Base-by-base conservation (phyloP, 208 protist genomes). In the Kentomonas sorsogonicus region DNA sequence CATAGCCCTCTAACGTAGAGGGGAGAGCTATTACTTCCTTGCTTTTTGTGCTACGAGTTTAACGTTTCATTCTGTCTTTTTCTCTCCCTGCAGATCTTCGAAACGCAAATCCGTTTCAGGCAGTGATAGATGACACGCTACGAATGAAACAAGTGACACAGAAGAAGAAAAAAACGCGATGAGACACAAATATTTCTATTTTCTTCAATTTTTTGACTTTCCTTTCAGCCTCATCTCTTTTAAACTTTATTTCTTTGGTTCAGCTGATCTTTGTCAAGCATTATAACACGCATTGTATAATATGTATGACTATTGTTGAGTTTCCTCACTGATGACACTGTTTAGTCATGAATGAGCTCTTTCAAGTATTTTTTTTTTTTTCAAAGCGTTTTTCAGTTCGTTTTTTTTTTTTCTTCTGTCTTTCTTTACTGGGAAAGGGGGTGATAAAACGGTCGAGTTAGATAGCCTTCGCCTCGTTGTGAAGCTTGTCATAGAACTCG, bases 401-500 rank as follows among this genome's bases (percentile, higher is more conserved):
- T 55, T 45, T 38, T n/a, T 13, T 47, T 25, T 52, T 39, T 22
- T 38, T 5, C n/a, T 6, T 27, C n/a, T n/a, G n/a, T n/a, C n/a
- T n/a, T n/a, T n/a, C n/a, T n/a, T n/a, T n/a, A n/a, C n/a, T n/a
- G n/a, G n/a, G n/a, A n/a, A n/a, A n/a, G n/a, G n/a, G n/a, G n/a
- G n/a, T n/a, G n/a, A n/a, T n/a, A n/a, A n/a, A n/a, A n/a, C n/a
- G n/a, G n/a, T n/a, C 33, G 7, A 5, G 15, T 75, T 80, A 96
- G 47, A 94, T 31, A 10, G 93, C 83, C 66, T 92, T 95, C 2
- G 87, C 93, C 66, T 96, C 89, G 67, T 91, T 92, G 63, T 88
- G 90, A 22, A 97, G 79, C 70, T 97, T 97, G 43, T 90, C 74
- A 48, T 94, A 77, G 23, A 98, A 77, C 53, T 97, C 91, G 23